Base-by-base conservation (phyloP, 2,329 filamentous ascomycete genomes). In the Nigrospora sphaerica region DNA sequence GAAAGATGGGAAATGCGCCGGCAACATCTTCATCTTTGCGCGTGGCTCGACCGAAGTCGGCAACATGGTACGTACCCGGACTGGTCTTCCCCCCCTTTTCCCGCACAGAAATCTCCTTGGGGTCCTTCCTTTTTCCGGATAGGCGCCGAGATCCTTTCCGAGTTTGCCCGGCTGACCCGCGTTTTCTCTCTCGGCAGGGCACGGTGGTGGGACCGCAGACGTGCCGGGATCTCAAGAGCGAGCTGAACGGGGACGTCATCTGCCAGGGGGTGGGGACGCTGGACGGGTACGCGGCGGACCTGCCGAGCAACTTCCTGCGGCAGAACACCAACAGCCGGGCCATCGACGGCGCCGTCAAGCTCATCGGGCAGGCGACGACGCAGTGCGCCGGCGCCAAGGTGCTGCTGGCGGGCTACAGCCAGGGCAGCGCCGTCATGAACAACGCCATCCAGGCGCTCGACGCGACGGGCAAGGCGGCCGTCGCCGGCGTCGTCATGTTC, bases 371-470 rank as follows among this genome's bases (percentile, higher is more conserved):
- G 35, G 60, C 63, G 3, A 28, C 46, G 16, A 52, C 48, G 13
- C 58, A 65, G 45, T 67, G 64, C 43, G 62, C 62, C 0, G 49
- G 62, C 12, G 54, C 62, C 4, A 54, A 60, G 35, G 61, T 67
- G 33, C 53, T 66, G 9, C 56, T 62, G 2, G 62, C 58, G 47
- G 63, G 61, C 43, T 46, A 47, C 50, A 50, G 46, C 17, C 46
- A 66, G 54, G 63, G 63, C 33, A 57, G 54, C 12, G 63, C 63
- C 6, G 62, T 66, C 45, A 60, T 64, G 34, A 53, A 59, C 39
- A 55, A 58, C 41, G 54, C 62, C 10, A 51, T 66, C 32, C 53
- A 61, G 43, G 48, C 49, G 10, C 43, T 66, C 12, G 41, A 50
- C 14, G 23, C 40, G 11, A 47, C 39, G 2, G 39, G 45, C 14